Evolutionary conservation across 2,329 filamentous ascomycete genomes (phyloP).

Genomic region (Hymenoscyphus fraxineus): DNA sequence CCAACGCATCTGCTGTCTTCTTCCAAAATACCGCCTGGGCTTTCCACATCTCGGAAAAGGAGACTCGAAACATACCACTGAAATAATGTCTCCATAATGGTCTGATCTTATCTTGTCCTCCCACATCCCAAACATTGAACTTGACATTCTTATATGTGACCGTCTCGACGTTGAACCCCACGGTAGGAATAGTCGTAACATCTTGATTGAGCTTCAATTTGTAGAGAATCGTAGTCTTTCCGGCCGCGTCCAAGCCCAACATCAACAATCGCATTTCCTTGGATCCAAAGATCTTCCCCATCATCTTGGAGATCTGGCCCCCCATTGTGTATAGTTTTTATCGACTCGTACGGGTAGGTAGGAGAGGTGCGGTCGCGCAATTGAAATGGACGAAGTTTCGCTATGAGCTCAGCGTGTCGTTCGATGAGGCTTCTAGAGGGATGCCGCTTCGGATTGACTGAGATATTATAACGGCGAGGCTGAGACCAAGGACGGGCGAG

Average conservation of each 20-base stretch:
- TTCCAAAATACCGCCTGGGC: background rate
- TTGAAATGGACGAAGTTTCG: background rate
- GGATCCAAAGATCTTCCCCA: slow-evolving; percentile 96
- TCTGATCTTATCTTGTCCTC: slow-evolving; percentile 99
- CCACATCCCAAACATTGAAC: slow-evolving; percentile 99
- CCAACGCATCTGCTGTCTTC: background rate
- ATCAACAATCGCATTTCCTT: slow-evolving; percentile 99
- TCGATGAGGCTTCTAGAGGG: background rate
- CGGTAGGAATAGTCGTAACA: slow-evolving; percentile 98
- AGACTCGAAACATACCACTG: slow-evolving; percentile 47
- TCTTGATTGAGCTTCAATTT: slow-evolving; percentile 99
- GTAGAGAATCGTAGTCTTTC: slow-evolving; percentile 99
- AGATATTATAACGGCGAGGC: slow-evolving; percentile 1
- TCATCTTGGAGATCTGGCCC: slow-evolving; percentile 95
- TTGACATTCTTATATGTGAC: slow-evolving; percentile 99
- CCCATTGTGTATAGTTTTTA: slow-evolving; percentile 60
- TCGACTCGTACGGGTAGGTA: background rate
- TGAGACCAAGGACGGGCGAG: slow-evolving; percentile 1
- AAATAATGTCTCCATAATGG: slow-evolving; percentile 99
- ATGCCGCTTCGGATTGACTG: background rate
- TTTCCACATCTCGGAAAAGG: background rate
- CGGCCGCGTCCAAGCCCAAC: slow-evolving; percentile 98
- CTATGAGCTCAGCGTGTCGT: background rate
- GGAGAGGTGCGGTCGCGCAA: background rate
- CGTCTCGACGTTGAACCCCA: slow-evolving; percentile 99